Evolutionary conservation across 2,329 filamentous ascomycete species (phyloP), one percentile per base, ranked within the genome.

Genomic region (Moelleriella libera): DNA sequence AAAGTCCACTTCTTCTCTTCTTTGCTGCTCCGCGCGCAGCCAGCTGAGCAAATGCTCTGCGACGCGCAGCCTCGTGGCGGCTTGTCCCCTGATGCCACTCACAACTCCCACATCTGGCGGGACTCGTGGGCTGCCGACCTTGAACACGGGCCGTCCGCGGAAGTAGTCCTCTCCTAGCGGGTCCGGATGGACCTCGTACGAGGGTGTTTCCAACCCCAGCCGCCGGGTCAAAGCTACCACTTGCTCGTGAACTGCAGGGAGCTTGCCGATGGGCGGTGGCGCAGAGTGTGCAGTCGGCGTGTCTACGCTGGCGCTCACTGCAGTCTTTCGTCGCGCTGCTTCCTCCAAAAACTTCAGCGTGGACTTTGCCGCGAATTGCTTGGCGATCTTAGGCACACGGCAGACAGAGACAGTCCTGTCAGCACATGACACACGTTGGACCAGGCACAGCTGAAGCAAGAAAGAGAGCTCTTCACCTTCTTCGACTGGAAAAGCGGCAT

Each of bases 281-380:
- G 34, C 8, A 37, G 34, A 5, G 8, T 37, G 8, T 12, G 34
- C 4, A 3, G 34, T 37, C 8, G 34, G 5, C 34, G 34, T 9
- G 34, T 37, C 34, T 12, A 5, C 34, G 34, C 12, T 4, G n/a
- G 40, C n/a, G 14, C 40, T 21, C 7, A 12, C 9, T 21, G 40
- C 14, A n/a, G 40, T 2, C 2, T 41, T 5, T 41, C 14, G 40
- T 46, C 31, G 30, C 12, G 6, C 30, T 8, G 34, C 14, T 29
- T n/a, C 37, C 29, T 43, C n/a, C 34, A 75, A 60, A 61, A 65
- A 74, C 6, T 64, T 57, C 28, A 70, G 53, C 29, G 72, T 72
- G 10, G 64, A 66, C 53, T 67, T 68, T 28, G 75, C 73, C 1
- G 75, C 74, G 51, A 70, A 75, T 50, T 69, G 64, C 57, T 74